Conservation (phyloP, 441 rosid genomes). For the Populus trichocarpa region DNA sequence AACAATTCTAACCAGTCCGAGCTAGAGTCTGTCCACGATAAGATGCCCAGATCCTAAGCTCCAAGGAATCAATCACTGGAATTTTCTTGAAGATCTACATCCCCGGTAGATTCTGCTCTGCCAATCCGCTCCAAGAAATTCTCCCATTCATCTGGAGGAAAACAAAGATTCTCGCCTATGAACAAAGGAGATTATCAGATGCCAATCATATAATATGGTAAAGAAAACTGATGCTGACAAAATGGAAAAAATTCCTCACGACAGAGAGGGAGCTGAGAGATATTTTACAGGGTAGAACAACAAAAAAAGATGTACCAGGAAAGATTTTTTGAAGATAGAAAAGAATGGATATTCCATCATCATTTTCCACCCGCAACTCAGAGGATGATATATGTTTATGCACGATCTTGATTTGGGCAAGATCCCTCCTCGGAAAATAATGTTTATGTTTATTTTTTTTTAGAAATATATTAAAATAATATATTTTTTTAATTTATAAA, state of each 20-base stretch:
- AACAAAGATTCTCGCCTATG: constrained; percentile 10
- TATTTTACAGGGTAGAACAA: neutral
- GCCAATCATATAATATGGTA: neutral
- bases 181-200: neutral
- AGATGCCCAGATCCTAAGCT: constrained; percentile 97
- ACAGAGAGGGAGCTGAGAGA: neutral
- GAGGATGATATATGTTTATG: constrained; percentile 25
- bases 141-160: constrained; percentile 86
- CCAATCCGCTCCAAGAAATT: constrained; percentile 94
- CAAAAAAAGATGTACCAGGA: constrained; percentile 58
- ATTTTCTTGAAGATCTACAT: constrained; percentile 69
- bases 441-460: no score
- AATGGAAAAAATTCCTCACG: neutral
- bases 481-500: no score
- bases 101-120: constrained; percentile 60
- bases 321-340: constrained; percentile 99
- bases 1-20: constrained; percentile 61
- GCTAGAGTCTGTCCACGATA: constrained; percentile 96
- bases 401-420: no score
- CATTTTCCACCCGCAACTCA: constrained; percentile 90
- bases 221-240: neutral
- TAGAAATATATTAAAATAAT: no score
- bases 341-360: constrained; percentile 97
- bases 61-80: constrained; percentile 83
- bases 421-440: no score